These are phyloP conservation scores for Penicillium tannophilum DNA, from an alignment of 495 filamentous ascomycete species.

Conservation along the genomic window DNA sequence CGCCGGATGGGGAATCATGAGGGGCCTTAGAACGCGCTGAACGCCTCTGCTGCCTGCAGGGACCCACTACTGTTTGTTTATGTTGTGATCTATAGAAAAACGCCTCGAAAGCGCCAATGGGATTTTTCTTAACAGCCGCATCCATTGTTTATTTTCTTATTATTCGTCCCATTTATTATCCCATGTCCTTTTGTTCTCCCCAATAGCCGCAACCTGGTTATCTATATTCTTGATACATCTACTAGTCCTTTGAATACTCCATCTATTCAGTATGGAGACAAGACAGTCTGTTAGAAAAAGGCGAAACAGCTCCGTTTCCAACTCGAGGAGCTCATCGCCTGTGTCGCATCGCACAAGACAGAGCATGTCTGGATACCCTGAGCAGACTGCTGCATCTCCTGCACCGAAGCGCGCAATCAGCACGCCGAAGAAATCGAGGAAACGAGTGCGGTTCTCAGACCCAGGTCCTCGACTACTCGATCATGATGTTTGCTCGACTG, in stretches of 20 bases:
- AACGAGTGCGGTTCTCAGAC: conserved; percentile 74
- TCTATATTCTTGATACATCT: conserved; percentile 4
- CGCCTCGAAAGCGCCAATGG: conserved; percentile 20
- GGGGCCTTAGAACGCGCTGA: conserved; percentile 17
- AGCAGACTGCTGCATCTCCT: not conserved
- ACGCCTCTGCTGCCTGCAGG: conserved; percentile 22
- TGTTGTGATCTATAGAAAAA: conserved; percentile 30
- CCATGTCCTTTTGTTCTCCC: conserved; percentile 2
- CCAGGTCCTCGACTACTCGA: conserved; percentile 55
- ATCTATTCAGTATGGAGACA: conserved; percentile 28
- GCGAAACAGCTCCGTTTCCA: conserved; percentile 30
- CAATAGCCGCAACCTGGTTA: not conserved
- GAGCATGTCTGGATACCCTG: conserved; percentile 3
- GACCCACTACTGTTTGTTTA: conserved; percentile 36
- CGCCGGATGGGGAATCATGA: conserved; percentile 20
- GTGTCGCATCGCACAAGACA: conserved; percentile 27
- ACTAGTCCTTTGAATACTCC: not conserved
- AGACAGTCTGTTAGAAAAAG: conserved; percentile 35
- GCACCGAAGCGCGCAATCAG: conserved; percentile 9
- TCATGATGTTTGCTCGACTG: conserved; percentile 50
- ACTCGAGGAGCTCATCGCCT: conserved; percentile 19
- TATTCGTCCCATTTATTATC: conserved; percentile 1
- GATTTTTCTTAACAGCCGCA: not conserved
- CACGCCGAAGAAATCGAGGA: conserved; percentile 48
- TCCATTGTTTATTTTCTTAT: conserved; percentile 15